These are phyloP conservation scores for Bullera alba DNA, from an alignment of 768 basidiomycete genomes.

Conservation along the genomic window DNA sequence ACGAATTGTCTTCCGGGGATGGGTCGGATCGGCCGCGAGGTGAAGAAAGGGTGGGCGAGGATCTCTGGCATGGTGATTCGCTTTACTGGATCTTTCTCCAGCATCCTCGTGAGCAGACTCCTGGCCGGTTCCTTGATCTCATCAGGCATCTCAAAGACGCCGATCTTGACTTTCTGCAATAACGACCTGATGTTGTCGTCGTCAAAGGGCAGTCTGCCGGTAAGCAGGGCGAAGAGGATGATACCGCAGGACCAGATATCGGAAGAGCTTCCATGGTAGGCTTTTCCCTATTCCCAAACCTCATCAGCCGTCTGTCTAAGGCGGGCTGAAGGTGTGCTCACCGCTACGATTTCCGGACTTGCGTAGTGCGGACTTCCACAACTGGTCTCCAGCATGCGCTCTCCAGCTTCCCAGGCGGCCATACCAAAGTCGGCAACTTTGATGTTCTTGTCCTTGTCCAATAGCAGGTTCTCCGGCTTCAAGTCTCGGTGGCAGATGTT, in stretches of 20 bases:
- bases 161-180: constrained; percentile 72
- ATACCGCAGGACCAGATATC: constrained; percentile 98
- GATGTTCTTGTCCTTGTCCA: constrained; percentile 75
- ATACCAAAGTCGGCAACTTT: constrained; percentile 98
- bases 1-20: constrained; percentile 44
- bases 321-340: constrained; percentile 18
- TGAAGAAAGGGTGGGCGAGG: constrained; percentile 70
- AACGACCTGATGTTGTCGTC: constrained; percentile 71
- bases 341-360: constrained; percentile 74
- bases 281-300: constrained; percentile 54
- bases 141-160: constrained; percentile 64
- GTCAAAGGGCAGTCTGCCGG: constrained; percentile 84
- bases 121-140: constrained; percentile 64
- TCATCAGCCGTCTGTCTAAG: constrained; percentile 6
- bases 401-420: constrained; percentile 77
- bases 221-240: constrained; percentile 81
- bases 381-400: constrained; percentile 63
- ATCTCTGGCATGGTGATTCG: constrained; percentile 81
- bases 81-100: constrained; percentile 63
- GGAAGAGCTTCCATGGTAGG: constrained; percentile 77
- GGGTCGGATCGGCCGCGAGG: constrained; percentile 49
- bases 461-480: constrained; percentile 87
- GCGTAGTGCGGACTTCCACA: constrained; percentile 96
- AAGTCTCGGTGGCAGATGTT: constrained; percentile 90
- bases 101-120: constrained; percentile 72